phyloP scores from a whole-genome alignment of 305 asterid species.

The Rubia tinctorum region DNA sequence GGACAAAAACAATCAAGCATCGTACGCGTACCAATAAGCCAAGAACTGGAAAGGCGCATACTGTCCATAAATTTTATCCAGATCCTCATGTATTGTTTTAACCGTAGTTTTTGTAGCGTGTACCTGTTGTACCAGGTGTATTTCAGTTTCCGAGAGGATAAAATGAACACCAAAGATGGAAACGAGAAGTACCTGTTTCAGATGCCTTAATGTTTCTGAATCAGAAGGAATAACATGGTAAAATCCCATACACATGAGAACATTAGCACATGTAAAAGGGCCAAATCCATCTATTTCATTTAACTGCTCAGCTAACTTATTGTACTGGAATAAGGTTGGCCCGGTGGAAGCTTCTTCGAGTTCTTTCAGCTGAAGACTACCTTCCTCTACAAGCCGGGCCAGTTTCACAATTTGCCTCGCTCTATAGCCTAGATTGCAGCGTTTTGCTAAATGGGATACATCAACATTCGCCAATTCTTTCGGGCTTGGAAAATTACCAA shows the following conservation, averaged over 20 bases:
- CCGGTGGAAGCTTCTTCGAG: conserved; percentile 41
- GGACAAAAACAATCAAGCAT: not conserved
- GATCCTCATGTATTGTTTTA: conserved; percentile 45
- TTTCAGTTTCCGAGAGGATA: not conserved
- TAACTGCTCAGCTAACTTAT: conserved; percentile 51
- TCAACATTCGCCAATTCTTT: conserved; percentile 58
- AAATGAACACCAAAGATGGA: not conserved
- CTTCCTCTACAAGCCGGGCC: conserved; percentile 57
- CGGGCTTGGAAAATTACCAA: conserved; percentile 75
- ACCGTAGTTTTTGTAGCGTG: conserved; percentile 44
- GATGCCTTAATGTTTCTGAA: conserved; percentile 81
- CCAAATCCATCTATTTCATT: conserved; percentile 72
- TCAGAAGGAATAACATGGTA: conserved; percentile 86
- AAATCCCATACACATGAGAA: conserved; percentile 83
- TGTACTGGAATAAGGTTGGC: conserved; percentile 39
- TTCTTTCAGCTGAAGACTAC: conserved; percentile 47
- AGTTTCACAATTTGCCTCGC: conserved; percentile 69
- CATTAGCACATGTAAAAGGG: conserved; percentile 77
- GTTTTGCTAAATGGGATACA: conserved; percentile 46
- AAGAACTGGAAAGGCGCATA: conserved; percentile 81
- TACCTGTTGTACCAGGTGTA: conserved; percentile 41
- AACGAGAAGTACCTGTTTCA: conserved; percentile 52
- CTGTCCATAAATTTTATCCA: conserved; percentile 58
- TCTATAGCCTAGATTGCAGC: conserved; percentile 77
- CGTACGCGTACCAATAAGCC: conserved; percentile 62